Base-by-base conservation (phyloP, 2,329 filamentous ascomycete species). In the Verticillium klebahnii region DNA sequence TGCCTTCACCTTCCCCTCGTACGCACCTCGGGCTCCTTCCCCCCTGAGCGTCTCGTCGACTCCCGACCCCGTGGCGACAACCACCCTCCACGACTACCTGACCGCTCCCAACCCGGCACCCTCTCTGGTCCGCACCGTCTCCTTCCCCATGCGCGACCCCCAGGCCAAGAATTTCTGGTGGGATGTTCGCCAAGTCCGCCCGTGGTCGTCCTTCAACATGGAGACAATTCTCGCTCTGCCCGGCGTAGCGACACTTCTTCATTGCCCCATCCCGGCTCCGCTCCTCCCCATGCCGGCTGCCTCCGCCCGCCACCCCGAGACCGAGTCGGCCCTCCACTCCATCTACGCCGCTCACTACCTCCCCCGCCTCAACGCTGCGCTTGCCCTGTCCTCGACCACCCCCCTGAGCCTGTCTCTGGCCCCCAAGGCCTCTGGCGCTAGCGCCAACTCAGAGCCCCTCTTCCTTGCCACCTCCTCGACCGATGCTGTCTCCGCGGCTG, bases 101-200 rank as follows among this genome's bases (percentile, higher is more conserved):
- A 93, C 90, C 2, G 81, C 84, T 0, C 78, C 90, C 63, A 97
- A 96, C 71, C 93, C 93, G 23, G 89, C 92, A 25, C 90, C 93
- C 19, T 89, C 89, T 50, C 81, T 97, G 37, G 92, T 96, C 40
- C 89, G 89, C 70, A 90, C 89, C 67, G 85, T 94, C 67, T 91
- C 89, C 63, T 88, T 89, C 72, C 87, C 77, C 66, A 80, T 82
- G 70, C 85, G 81, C 66, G 90, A 87, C 73, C 88, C 82, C 70
- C 85, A 82, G 75, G 89, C 84, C 69, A 92, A 89, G 74, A 88
- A 96, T 78, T 97, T 94, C 75, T 98, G 94, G 94, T 97, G 92
- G 91, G 94, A 98, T 71, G 85, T 96, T 62, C 90, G 94, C 68
- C 94, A 96, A 73, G 82, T 97, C 67, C 87, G 91, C 65, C 84